phyloP scores from a whole-genome alignment of 73 alveolate species.

The Paramecium octaurelia region DNA sequence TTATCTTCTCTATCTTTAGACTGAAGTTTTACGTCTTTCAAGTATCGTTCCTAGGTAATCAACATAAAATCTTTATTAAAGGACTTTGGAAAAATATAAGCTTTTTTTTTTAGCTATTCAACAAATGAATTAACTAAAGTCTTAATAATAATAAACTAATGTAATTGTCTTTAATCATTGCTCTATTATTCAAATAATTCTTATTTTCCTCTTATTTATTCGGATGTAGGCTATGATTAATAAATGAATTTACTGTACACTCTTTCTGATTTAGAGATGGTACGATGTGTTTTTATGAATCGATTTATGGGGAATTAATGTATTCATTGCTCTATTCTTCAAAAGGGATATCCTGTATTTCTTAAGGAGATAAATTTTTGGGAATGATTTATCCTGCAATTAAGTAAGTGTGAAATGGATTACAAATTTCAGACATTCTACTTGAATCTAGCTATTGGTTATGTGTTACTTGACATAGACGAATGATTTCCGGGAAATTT shows the following conservation, averaged over 20 bases:
- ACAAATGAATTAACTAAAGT: not conserved
- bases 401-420: conserved; percentile 3
- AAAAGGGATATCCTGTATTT: not conserved
- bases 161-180: not conserved
- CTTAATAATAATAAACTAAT: not conserved
- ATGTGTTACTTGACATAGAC: not conserved
- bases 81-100: not conserved
- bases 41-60: not conserved
- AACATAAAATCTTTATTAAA: not conserved
- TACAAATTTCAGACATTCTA: not conserved
- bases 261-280: not conserved
- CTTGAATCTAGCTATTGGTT: conserved; percentile 1
- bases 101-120: not conserved
- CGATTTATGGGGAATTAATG: not conserved
- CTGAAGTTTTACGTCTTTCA: not conserved
- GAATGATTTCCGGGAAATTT: not conserved
- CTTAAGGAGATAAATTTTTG: not conserved
- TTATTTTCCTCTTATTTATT: not conserved
- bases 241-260: not conserved
- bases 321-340: not conserved
- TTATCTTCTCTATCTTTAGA: not conserved
- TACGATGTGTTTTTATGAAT: not conserved
- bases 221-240: not conserved
- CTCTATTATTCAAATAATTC: not conserved
- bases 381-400: conserved; percentile 3